These are phyloP conservation scores for Wickerhamomyces queroliae DNA, from an alignment of 805 yeast genomes.

Conservation along the genomic window DNA sequence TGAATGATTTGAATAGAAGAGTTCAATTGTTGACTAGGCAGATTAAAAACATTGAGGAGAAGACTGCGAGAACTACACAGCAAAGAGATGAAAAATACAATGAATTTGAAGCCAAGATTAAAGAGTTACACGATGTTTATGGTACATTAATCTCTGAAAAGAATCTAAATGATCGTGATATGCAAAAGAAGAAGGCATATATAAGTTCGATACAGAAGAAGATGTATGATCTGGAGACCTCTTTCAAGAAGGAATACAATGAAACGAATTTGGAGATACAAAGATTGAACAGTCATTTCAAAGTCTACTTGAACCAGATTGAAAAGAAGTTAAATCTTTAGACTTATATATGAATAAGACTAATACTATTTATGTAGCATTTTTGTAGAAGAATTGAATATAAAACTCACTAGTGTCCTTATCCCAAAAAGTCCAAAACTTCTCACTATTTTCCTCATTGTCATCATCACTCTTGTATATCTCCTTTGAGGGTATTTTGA, in stretches of 20 bases:
- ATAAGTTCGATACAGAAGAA: constrained; percentile 33
- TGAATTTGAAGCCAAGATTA: constrained; percentile 29
- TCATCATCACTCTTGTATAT: constrained; percentile 31
- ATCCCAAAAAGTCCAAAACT: constrained; percentile 73
- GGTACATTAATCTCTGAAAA: constrained; percentile 32
- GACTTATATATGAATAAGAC: background rate
- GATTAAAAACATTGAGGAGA: constrained; percentile 34
- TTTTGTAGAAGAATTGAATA: constrained; percentile 59
- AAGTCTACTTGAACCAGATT: constrained; percentile 20
- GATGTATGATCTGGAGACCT: constrained; percentile 25
- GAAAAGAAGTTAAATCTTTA: constrained; percentile 15
- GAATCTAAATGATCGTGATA: constrained; percentile 30
- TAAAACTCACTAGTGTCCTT: constrained; percentile 60
- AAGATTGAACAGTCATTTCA: constrained; percentile 20
- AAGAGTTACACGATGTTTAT: constrained; percentile 29
- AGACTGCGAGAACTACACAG: constrained; percentile 28
- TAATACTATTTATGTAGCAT: background rate
- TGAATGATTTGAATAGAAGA: constrained; percentile 29
- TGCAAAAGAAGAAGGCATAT: constrained; percentile 28
- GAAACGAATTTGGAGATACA: constrained; percentile 27
- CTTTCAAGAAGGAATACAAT: constrained; percentile 34
- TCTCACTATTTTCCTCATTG: constrained; percentile 25
- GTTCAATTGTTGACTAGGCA: constrained; percentile 34
- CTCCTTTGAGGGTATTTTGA: constrained; percentile 63
- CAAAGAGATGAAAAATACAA: constrained; percentile 31